Percentiles rank a stretch among this genome's conserved stretches.
Conservation (phyloP, 148 eudicot genomes). For the Chenopodium berlandieri region DNA sequence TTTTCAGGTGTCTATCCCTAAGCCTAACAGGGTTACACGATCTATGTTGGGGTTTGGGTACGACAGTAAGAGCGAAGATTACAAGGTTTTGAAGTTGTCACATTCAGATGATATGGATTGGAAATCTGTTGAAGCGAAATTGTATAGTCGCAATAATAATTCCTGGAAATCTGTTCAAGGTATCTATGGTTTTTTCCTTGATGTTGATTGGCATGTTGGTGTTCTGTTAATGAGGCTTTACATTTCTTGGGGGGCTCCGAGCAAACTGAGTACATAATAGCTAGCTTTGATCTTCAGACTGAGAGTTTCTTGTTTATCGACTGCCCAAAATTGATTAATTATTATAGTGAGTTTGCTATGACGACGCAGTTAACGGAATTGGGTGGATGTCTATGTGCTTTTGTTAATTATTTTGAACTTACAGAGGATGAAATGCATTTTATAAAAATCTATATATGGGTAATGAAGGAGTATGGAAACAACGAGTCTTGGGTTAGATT, state of each 20-base stretch:
- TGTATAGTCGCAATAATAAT: constrained; percentile 8
- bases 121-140: not conserved
- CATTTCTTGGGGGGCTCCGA: not conserved
- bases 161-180: constrained; percentile 5
- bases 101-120: no score
- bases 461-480: constrained; percentile 16
- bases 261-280: no score
- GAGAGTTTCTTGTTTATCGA: no score
- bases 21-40: no score
- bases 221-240: constrained; percentile 14
- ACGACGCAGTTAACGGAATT: no score
- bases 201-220: not conserved
- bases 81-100: constrained; percentile 4
- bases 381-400: no score
- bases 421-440: no score
- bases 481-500: constrained; percentile 13
- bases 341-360: no score
- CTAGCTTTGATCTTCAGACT: no score
- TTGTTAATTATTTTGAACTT: no score
- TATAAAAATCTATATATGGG: not conserved
- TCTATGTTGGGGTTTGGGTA: not conserved
- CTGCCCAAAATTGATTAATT: no score
- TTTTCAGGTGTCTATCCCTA: not conserved
- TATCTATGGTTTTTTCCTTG: not conserved
- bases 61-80: not conserved